These are phyloP conservation scores for Cryphonectria nitschkei DNA, from an alignment of 2,329 filamentous ascomycete species.

Conservation along the genomic window DNA sequence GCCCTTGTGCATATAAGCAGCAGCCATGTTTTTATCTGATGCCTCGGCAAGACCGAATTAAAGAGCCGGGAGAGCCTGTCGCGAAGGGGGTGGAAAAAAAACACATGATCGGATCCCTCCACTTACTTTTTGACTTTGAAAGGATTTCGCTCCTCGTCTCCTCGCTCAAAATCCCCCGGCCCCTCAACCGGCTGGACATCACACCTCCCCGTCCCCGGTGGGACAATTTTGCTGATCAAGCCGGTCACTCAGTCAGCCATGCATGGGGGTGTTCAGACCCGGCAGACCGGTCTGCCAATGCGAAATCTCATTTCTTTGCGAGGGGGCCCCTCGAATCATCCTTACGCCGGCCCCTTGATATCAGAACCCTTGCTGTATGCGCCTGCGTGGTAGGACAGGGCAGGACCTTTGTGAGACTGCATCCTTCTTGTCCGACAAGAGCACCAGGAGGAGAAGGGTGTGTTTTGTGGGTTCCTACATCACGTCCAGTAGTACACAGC, in stretches of 20 bases:
- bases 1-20: neutral
- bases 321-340: neutral
- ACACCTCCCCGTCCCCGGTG: neutral
- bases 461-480: neutral
- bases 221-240: neutral
- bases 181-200: neutral
- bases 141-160: neutral
- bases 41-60: neutral
- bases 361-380: neutral
- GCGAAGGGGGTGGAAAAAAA: neutral
- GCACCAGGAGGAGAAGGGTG: neutral
- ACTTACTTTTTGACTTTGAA: neutral
- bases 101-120: neutral
- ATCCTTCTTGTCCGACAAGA: neutral
- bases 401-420: neutral
- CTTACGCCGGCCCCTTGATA: neutral
- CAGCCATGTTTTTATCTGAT: neutral
- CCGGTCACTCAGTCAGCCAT: neutral
- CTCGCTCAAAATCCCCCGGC: neutral
- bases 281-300: slow-evolving; percentile 5
- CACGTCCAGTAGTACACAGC: too few relatives aligned
- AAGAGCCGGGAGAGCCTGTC: neutral
- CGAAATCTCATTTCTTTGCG: neutral
- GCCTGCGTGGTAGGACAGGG: neutral
- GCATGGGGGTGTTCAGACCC: neutral